Percentiles rank a stretch among this genome's conserved stretches.
Evolutionary conservation across 2,329 filamentous ascomycete species (phyloP).

Genomic region (Pseudogymnoascus sp.): DNA sequence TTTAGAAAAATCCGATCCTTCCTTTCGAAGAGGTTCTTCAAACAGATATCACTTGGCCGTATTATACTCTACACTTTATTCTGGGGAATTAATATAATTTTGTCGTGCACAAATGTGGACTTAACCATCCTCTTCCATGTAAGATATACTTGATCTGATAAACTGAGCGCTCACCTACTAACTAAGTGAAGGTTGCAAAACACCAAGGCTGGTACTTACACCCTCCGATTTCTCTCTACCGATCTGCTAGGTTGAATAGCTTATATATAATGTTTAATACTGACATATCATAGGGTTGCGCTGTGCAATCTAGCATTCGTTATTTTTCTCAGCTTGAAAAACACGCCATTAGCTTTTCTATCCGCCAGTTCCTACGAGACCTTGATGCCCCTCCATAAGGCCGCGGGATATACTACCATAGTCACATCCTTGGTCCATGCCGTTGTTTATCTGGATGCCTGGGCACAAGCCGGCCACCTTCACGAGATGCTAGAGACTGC

Average conservation of each 20-base stretch:
- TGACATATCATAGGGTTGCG: conserved; percentile 34
- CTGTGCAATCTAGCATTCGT: conserved; percentile 42
- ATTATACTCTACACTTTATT: conserved; percentile 30
- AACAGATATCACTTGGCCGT: conserved; percentile 35
- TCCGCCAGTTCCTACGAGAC: conserved; percentile 49
- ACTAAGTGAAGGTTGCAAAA: neutral
- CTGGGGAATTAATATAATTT: conserved; percentile 30
- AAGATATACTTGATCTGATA: conserved; percentile 14
- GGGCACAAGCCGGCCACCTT: conserved; percentile 20
- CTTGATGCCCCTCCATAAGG: conserved; percentile 48
- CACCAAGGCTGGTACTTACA: conserved; percentile 22
- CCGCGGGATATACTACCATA: conserved; percentile 43
- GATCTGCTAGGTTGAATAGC: conserved; percentile 14
- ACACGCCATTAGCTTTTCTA: conserved; percentile 47
- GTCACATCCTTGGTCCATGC: conserved; percentile 39
- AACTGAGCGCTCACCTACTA: neutral
- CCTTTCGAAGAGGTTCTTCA: conserved; percentile 29
- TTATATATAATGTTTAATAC: neutral
- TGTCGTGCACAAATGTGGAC: conserved; percentile 29
- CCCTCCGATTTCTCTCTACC: conserved; percentile 18
- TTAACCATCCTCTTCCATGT: conserved; percentile 14
- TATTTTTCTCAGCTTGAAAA: conserved; percentile 47
- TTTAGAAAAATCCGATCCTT: conserved; percentile 17
- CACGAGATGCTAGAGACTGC: conserved; percentile 30
- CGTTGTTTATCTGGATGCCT: conserved; percentile 34